Evolutionary conservation across 1,284 basidiomycete genomes (phyloP).

Genomic region (Entoloma clypeatum): DNA sequence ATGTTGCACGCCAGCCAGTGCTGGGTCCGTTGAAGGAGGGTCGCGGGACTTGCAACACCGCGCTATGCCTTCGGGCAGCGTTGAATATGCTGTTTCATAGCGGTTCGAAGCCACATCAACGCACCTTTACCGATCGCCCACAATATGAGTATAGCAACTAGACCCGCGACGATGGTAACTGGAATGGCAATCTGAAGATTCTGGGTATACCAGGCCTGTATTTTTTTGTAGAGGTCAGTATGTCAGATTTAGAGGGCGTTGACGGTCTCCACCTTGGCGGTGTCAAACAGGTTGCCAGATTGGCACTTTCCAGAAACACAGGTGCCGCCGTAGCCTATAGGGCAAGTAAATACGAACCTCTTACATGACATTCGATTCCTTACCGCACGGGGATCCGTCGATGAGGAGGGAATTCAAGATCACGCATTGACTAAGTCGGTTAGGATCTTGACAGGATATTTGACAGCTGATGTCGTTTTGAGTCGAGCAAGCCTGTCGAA

Average conservation of each 20-base stretch:
- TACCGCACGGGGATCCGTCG: constrained; percentile 85
- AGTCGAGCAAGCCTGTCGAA: constrained; percentile 65
- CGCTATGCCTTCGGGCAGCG: constrained; percentile 10
- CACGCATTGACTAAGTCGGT: constrained; percentile 60
- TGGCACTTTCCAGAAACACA: constrained; percentile 68
- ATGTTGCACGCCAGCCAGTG: constrained; percentile 23
- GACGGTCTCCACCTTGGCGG: constrained; percentile 49
- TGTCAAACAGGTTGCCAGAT: constrained; percentile 58
- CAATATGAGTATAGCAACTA: constrained; percentile 55
- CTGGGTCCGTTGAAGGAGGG: constrained; percentile 11
- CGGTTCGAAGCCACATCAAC: constrained; percentile 14
- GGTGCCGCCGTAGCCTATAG: constrained; percentile 64
- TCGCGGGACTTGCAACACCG: constrained; percentile 26
- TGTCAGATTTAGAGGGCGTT: constrained; percentile 4
- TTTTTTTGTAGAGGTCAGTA: constrained; percentile 1
- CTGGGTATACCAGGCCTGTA: constrained; percentile 65
- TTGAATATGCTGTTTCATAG: background rate
- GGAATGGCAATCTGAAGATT: constrained; percentile 83
- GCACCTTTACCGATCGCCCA: constrained; percentile 38
- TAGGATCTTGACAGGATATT: constrained; percentile 79
- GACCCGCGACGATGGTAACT: constrained; percentile 68
- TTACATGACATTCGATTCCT: constrained; percentile 19
- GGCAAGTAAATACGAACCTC: constrained; percentile 8
- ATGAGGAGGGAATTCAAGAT: constrained; percentile 72
- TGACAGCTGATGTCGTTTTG: constrained; percentile 67